Conservation (phyloP, 495 filamentous ascomycete genomes). For the Halenospora varia region DNA sequence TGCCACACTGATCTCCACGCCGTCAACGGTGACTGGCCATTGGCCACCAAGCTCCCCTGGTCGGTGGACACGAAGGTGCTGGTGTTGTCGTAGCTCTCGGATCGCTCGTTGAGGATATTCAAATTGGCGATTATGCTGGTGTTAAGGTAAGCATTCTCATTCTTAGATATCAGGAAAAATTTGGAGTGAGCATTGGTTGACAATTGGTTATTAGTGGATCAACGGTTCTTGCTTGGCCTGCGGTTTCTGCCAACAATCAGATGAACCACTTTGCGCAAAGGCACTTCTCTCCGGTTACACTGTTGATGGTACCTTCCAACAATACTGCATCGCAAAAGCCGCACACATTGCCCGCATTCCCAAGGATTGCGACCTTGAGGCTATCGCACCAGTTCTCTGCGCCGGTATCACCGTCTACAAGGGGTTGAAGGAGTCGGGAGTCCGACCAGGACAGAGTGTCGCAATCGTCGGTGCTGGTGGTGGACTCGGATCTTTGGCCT, state of each 20-base stretch:
- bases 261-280: constrained; percentile 71
- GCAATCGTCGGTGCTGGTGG: constrained; percentile 88
- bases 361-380: constrained; percentile 70
- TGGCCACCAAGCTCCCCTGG: constrained; percentile 75
- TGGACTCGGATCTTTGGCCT: constrained; percentile 75
- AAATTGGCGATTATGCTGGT: constrained; percentile 78
- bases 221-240: constrained; percentile 79
- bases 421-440: constrained; percentile 79
- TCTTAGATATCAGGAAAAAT: too few species aligned
- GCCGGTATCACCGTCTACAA: constrained; percentile 94
- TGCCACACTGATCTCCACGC: constrained; percentile 81
- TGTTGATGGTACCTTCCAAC: constrained; percentile 88
- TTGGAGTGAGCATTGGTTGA: background rate
- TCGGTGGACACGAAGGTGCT: constrained; percentile 93
- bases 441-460: constrained; percentile 68
- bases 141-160: constrained; percentile 61
- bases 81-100: constrained; percentile 81
- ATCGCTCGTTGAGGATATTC: constrained; percentile 62
- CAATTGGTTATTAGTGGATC: constrained; percentile 53
- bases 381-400: constrained; percentile 75
- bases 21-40: constrained; percentile 84
- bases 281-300: constrained; percentile 82
- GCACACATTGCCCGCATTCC: constrained; percentile 76
- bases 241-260: constrained; percentile 68
- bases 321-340: constrained; percentile 85